Evolutionary conservation across 176 grass and related monocot genomes (phyloP).

Genomic region (Eleusine indica): DNA sequence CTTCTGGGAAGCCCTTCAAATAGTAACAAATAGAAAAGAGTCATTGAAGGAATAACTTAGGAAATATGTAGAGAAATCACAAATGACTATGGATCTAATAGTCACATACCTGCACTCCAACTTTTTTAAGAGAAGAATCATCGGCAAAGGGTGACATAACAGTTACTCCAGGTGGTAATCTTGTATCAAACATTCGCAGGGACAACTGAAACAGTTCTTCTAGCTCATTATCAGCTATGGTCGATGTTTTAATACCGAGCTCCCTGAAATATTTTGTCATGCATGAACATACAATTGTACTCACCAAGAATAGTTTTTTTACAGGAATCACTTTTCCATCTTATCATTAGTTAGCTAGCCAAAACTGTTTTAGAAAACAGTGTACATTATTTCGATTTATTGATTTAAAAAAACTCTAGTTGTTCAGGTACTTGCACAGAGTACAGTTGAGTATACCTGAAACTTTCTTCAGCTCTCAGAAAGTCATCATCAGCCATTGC

Average conservation of each 20-base stretch:
- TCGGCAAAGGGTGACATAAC: slow-evolving; percentile 79
- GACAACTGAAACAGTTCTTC: slow-evolving; percentile 72
- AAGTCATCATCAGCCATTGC: slow-evolving; percentile 86
- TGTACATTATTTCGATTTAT: background rate
- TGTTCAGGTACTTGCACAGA: slow-evolving; percentile 17
- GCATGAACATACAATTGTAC: slow-evolving; percentile 13
- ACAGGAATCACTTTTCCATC: slow-evolving; percentile 10
- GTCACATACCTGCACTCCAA: slow-evolving; percentile 69
- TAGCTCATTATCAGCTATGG: slow-evolving; percentile 60
- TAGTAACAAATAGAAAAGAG: background rate
- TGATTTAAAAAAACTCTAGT: slow-evolving; percentile 6
- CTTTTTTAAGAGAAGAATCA: slow-evolving; percentile 75
- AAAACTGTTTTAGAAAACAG: slow-evolving; percentile 16
- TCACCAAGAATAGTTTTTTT: background rate
- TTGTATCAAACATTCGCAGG: slow-evolving; percentile 91
- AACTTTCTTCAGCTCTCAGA: slow-evolving; percentile 59
- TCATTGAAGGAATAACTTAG: slow-evolving; percentile 5
- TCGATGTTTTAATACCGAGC: slow-evolving; percentile 75
- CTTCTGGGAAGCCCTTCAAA: slow-evolving; percentile 84
- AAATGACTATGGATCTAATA: background rate
- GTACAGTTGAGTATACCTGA: slow-evolving; percentile 53
- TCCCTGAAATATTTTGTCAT: slow-evolving; percentile 60
- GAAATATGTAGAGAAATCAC: background rate
- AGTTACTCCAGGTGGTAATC: slow-evolving; percentile 86
- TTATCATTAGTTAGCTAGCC: slow-evolving; percentile 9